Conservation (phyloP, 352 stramenopile species). For the Phytophthora vignae region DNA sequence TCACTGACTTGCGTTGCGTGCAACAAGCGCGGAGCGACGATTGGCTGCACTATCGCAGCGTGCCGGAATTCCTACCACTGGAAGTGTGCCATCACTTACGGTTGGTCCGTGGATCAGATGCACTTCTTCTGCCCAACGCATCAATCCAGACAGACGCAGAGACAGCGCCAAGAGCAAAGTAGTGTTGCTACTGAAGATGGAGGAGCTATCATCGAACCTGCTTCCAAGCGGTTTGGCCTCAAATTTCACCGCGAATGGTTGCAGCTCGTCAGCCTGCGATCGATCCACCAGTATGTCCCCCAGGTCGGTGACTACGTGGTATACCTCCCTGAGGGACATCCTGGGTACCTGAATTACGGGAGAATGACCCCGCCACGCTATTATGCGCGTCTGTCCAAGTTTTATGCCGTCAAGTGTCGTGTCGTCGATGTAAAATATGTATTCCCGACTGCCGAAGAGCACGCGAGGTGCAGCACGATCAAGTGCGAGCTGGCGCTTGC, state of each 20-base stretch:
- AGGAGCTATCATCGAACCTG: slow-evolving; percentile 47
- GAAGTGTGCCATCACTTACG: slow-evolving; percentile 78
- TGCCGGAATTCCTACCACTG: slow-evolving; percentile 85
- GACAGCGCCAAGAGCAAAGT: slow-evolving; percentile 28
- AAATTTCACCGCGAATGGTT: slow-evolving; percentile 84
- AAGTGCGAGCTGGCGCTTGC: slow-evolving; percentile 76
- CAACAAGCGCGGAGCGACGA: slow-evolving; percentile 76
- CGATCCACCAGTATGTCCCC: slow-evolving; percentile 77
- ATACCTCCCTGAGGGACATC: slow-evolving; percentile 84
- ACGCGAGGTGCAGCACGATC: slow-evolving; percentile 65
- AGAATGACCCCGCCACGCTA: slow-evolving; percentile 55
- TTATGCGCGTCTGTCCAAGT: slow-evolving; percentile 58
- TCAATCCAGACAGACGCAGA: slow-evolving; percentile 41
- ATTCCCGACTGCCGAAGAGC: slow-evolving; percentile 71
- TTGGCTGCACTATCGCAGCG: slow-evolving; percentile 72
- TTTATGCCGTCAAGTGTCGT: slow-evolving; percentile 79
- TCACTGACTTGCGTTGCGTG: slow-evolving; percentile 73
- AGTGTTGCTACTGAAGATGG: slow-evolving; percentile 33
- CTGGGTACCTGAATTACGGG: slow-evolving; percentile 51
- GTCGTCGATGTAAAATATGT: slow-evolving; percentile 81
- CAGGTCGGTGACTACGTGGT: slow-evolving; percentile 86
- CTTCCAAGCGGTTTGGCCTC: slow-evolving; percentile 71
- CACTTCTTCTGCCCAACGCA: slow-evolving; percentile 86
- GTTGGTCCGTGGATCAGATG: slow-evolving; percentile 80
- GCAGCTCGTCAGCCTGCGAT: slow-evolving; percentile 56